phyloP scores from a whole-genome alignment of 2,329 filamentous ascomycete genomes.

The Penicillium griseofulvum region DNA sequence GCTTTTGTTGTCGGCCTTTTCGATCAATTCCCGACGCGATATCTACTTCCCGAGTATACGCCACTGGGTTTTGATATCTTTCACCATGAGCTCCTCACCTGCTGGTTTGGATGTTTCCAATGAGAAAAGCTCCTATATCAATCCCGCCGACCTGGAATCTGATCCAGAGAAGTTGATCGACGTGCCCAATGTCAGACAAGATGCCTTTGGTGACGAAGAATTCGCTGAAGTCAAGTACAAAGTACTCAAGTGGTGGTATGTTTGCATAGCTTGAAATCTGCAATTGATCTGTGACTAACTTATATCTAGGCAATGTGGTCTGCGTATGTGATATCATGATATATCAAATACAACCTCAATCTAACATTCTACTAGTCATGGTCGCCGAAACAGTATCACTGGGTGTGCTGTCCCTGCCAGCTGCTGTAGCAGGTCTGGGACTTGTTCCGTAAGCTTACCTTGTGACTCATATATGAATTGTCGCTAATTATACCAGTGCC shows the following conservation, averaged over 20 bases:
- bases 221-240: conserved; percentile 50
- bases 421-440: conserved; percentile 52
- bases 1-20: neutral
- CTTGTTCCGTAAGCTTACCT: conserved; percentile 46
- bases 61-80: conserved; percentile 1
- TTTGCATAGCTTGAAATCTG: neutral
- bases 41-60: neutral
- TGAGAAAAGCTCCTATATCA: neutral
- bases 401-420: conserved; percentile 56
- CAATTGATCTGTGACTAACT: neutral
- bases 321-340: conserved; percentile 29
- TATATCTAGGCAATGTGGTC: conserved; percentile 40
- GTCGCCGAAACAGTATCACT: conserved; percentile 60
- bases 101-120: neutral
- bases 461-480: neutral
- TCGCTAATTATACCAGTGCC: conserved; percentile 36
- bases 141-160: neutral
- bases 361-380: conserved; percentile 43
- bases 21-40: neutral
- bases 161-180: conserved; percentile 22
- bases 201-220: conserved; percentile 42
- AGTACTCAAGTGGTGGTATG: conserved; percentile 48
- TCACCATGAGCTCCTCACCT: conserved; percentile 9
- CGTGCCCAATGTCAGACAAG: conserved; percentile 20
- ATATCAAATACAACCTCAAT: neutral